phyloP scores from a whole-genome alignment of 2,329 filamentous ascomycete species.

The Talaromyces verruculosus region DNA sequence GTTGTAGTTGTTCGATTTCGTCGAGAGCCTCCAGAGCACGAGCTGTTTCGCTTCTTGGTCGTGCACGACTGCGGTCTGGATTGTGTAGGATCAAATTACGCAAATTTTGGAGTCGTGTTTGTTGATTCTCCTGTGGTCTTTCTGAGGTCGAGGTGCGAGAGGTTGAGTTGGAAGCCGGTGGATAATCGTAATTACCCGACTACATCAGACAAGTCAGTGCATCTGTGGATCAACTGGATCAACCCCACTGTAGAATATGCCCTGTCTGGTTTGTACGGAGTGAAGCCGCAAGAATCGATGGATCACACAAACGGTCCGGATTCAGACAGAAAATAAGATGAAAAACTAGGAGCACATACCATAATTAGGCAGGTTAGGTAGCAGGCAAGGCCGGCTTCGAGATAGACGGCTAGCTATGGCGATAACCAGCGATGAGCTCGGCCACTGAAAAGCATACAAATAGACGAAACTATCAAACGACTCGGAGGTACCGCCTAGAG shows the following conservation, averaged over 20 bases:
- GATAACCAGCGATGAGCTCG: conserved; percentile 1
- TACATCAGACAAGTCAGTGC: conserved; percentile 29
- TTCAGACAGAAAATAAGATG: not conserved
- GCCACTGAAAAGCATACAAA: not conserved
- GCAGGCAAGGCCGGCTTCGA: not conserved
- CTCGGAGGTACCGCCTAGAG: not conserved
- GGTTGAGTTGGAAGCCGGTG: conserved; percentile 38
- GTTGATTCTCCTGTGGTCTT: conserved; percentile 27
- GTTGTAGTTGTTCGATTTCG: conserved; percentile 38
- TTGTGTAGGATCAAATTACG: conserved; percentile 35
- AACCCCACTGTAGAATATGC: conserved; percentile 1
- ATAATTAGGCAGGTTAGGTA: not conserved
- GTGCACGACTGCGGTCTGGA: conserved; percentile 34
- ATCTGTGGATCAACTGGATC: not conserved
- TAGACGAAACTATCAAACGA: not conserved
- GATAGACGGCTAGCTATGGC: conserved; percentile 1
- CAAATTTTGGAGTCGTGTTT: conserved; percentile 37
- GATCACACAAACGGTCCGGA: not conserved
- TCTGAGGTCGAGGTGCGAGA: conserved; percentile 28
- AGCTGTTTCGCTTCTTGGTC: conserved; percentile 29
- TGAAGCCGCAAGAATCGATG: not conserved
- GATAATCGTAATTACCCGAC: conserved; percentile 47
- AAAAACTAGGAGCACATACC: not conserved
- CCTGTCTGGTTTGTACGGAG: not conserved
- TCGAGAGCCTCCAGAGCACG: conserved; percentile 42